Percentiles rank a stretch among this genome's conserved stretches.
These are phyloP conservation scores for Macrocybe sp. DNA, from an alignment of 1,284 basidiomycete species.

Conservation along the genomic window DNA sequence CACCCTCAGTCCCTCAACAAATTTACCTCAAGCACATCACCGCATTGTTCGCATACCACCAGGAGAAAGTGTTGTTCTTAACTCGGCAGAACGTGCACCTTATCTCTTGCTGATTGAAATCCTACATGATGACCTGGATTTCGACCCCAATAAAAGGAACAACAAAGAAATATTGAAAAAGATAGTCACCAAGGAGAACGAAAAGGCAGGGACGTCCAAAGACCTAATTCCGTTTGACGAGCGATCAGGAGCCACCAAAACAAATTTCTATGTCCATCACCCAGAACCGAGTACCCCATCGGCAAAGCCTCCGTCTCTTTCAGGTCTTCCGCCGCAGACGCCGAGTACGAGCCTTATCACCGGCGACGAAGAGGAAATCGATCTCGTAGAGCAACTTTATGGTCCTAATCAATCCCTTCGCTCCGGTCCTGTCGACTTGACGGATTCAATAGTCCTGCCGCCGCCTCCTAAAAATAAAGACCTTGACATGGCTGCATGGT, in stretches of 20 bases:
- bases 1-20: constrained; percentile 32
- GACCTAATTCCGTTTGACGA: constrained; percentile 44
- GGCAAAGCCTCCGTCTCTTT: constrained; percentile 14
- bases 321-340: constrained; percentile 16
- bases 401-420: constrained; percentile 72
- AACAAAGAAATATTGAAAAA: constrained; percentile 88
- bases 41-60: constrained; percentile 97
- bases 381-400: constrained; percentile 91
- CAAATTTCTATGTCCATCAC: constrained; percentile 10
- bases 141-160: constrained; percentile 80
- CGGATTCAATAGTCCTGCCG: constrained; percentile 77
- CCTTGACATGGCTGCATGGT: constrained; percentile 82
- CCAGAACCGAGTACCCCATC: not conserved
- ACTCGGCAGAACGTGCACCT: constrained; percentile 95
- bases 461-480: constrained; percentile 85
- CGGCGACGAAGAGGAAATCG: constrained; percentile 79
- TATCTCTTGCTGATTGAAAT: constrained; percentile 94
- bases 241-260: constrained; percentile 19
- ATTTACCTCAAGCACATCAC: constrained; percentile 72
- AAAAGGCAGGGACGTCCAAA: constrained; percentile 48
- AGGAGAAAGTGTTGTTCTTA: constrained; percentile 96
- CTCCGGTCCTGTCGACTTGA: constrained; percentile 66
- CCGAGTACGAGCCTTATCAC: constrained; percentile 22
- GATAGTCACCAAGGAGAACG: constrained; percentile 72
- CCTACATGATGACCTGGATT: constrained; percentile 88